Evolutionary conservation across 1,284 basidiomycete species (phyloP).

Genomic region (Entoloma clypeatum): DNA sequence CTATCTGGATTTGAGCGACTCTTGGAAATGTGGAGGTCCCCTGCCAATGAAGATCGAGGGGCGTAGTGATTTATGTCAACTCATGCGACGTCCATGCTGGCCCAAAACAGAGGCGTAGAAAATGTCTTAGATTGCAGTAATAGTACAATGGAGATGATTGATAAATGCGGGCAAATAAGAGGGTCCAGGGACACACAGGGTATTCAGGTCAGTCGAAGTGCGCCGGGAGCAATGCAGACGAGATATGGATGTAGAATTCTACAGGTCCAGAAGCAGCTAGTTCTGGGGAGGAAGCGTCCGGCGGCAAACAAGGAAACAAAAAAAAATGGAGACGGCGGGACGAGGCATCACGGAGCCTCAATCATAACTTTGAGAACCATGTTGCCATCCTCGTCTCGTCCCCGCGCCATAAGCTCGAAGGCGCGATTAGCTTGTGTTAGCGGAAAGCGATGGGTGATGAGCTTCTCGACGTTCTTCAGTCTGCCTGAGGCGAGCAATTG

Average conservation of each 20-base stretch:
- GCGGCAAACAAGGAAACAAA: background rate
- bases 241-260: too few species aligned
- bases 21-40: too few species aligned
- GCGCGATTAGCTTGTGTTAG: constrained; percentile 66
- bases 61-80: too few species aligned
- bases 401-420: constrained; percentile 75
- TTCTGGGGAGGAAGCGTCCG: constrained; percentile 1
- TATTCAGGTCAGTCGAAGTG: too few species aligned
- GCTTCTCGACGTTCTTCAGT: constrained; percentile 61
- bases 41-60: too few species aligned
- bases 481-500: constrained; percentile 68
- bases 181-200: too few species aligned
- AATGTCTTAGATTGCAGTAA: constrained; percentile 6
- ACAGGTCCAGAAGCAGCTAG: too few species aligned
- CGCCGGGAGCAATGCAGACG: too few species aligned
- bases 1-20: too few species aligned
- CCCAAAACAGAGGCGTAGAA: background rate
- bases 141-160: constrained; percentile 13
- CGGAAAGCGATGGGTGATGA: constrained; percentile 79
- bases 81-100: too few species aligned
- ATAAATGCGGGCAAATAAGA: too few species aligned
- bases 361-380: constrained; percentile 89
- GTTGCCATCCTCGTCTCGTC: constrained; percentile 72
- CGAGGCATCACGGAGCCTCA: constrained; percentile 25
- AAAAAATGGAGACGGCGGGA: constrained; percentile 2